A percentile compares a stretch with the other conserved stretches of the same genome.
These are phyloP conservation scores for Raphidocelis subcapitata DNA, from an alignment of 139 green algal species.

Conservation along the genomic window DNA sequence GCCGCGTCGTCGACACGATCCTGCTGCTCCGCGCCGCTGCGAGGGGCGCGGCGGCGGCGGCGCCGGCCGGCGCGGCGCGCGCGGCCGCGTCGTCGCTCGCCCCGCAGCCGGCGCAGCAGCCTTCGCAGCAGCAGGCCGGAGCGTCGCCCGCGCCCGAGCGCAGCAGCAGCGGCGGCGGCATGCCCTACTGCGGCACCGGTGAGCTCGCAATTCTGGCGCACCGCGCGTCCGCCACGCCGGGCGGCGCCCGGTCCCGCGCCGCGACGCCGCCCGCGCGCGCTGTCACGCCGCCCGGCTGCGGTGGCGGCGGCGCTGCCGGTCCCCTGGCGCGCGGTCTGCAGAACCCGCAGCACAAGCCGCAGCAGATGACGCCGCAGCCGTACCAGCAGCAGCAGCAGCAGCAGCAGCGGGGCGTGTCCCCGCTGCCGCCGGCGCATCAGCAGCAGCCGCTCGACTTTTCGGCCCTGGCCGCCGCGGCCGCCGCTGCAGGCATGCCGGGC, in stretches of 20 bases:
- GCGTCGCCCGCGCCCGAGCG: background rate
- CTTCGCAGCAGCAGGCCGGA: background rate
- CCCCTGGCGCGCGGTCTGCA: background rate
- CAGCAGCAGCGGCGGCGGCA: background rate
- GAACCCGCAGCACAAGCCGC: background rate
- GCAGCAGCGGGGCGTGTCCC: too few species aligned
- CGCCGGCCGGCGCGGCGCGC: background rate
- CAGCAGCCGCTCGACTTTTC: background rate
- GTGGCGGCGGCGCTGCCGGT: too few species aligned
- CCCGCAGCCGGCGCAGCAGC: too few species aligned
- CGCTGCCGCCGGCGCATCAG: conserved; percentile 10
- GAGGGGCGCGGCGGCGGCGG: background rate
- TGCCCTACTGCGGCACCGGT: too few species aligned
- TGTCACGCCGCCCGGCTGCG: too few species aligned
- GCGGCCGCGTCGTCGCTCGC: background rate
- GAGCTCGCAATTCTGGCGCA: too few species aligned
- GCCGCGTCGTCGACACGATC: conserved; percentile 60
- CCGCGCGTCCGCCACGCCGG: too few species aligned
- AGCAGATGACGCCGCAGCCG: conserved; percentile 7
- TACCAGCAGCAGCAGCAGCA: conserved; percentile 4
- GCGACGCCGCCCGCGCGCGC: background rate
- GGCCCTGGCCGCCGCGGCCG: background rate
- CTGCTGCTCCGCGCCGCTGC: conserved; percentile 37
- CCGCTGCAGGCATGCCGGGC: background rate
- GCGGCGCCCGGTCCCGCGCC: too few species aligned